These are phyloP conservation scores for Microstegium vimineum DNA, from an alignment of 176 grass and related monocot species.

Conservation along the genomic window DNA sequence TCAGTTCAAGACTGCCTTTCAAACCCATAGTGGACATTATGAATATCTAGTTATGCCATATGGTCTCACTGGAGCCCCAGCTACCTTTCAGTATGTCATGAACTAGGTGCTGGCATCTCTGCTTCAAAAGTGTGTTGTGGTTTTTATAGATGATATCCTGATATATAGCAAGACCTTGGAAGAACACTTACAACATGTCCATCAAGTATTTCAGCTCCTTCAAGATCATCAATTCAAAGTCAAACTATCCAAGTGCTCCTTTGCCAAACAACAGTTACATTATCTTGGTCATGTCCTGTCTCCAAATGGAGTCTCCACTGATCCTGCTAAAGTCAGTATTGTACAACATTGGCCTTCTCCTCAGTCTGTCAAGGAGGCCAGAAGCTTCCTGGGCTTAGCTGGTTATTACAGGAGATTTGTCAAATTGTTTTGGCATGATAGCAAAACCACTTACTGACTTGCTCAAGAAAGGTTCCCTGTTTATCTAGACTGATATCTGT, in stretches of 20 bases:
- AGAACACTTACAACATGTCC: fast-evolving
- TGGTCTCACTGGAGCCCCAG: background rate
- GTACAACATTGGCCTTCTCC: too few relatives aligned
- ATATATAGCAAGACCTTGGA: background rate
- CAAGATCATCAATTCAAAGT: background rate
- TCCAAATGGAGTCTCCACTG: background rate
- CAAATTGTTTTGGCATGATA: too few relatives aligned
- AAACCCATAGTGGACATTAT: background rate
- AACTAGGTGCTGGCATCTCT: background rate
- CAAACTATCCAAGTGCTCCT: background rate
- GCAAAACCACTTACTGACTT: too few relatives aligned
- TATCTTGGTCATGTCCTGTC: fast-evolving
- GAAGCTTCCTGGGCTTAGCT: too few relatives aligned
- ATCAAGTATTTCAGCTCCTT: background rate
- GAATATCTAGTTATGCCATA: background rate
- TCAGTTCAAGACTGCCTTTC: background rate
- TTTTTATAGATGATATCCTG: background rate
- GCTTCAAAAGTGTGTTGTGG: background rate
- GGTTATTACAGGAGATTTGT: too few relatives aligned
- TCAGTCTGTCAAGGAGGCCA: too few relatives aligned
- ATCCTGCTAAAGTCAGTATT: too few relatives aligned
- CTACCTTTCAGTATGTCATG: background rate
- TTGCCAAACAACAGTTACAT: background rate
- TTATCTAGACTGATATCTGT: too few relatives aligned
- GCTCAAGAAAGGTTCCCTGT: too few relatives aligned